A percentile compares a stretch with the other conserved stretches of the same genome.
These are phyloP conservation scores for Neurospora crassa DNA, from an alignment of 2,329 filamentous ascomycete genomes.

Conservation along the genomic window DNA sequence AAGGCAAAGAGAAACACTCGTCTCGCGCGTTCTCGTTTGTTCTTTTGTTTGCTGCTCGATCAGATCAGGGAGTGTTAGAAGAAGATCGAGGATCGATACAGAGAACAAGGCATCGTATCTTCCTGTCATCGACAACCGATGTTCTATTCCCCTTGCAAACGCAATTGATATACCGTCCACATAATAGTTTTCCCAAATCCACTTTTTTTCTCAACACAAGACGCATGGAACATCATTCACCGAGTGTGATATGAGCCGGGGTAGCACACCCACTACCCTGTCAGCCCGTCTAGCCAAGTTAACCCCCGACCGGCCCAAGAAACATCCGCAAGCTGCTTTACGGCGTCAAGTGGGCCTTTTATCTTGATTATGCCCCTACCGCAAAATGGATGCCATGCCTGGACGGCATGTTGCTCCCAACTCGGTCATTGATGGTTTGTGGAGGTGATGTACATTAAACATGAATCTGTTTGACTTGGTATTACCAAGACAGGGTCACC, in stretches of 20 bases:
- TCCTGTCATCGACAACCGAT: background rate
- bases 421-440: background rate
- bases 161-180: background rate
- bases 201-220: background rate
- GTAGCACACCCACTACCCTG: background rate
- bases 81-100: background rate
- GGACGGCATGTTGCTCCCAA: background rate
- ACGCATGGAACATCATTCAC: background rate
- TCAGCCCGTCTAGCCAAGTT: background rate
- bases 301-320: background rate
- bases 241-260: background rate
- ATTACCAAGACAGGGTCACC: background rate
- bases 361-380: background rate
- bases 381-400: background rate
- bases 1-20: background rate
- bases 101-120: background rate
- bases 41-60: background rate
- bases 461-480: background rate
- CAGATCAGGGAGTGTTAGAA: background rate
- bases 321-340: background rate
- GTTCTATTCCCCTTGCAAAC: background rate
- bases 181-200: background rate
- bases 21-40: background rate
- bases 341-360: background rate
- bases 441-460: background rate